phyloP scores from a whole-genome alignment of 2,329 filamentous ascomycete genomes.

The Epichloe brachyelytri region DNA sequence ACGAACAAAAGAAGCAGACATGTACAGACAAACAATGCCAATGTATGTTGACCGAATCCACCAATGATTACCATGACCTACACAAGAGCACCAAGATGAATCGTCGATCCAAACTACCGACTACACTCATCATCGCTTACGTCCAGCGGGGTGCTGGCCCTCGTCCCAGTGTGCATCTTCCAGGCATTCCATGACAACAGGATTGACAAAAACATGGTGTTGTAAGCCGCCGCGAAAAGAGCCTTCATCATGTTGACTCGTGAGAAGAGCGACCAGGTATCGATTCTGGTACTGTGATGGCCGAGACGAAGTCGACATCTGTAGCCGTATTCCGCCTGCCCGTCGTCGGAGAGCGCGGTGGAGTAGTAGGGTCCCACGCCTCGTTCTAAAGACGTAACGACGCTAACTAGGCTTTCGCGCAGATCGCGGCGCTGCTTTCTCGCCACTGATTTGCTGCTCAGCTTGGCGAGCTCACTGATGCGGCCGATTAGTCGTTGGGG shows the following conservation, averaged over 20 bases:
- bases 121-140: background rate
- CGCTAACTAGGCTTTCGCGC: conserved; percentile 35
- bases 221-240: conserved; percentile 33
- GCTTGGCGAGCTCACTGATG: conserved; percentile 33
- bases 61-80: too few species aligned
- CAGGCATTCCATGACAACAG: conserved; percentile 24
- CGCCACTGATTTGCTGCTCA: conserved; percentile 36
- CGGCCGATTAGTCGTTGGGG: conserved; percentile 32
- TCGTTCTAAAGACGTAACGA: conserved; percentile 40
- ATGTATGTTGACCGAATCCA: too few species aligned
- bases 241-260: conserved; percentile 35
- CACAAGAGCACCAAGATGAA: too few species aligned
- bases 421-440: conserved; percentile 35
- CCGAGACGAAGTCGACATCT: conserved; percentile 37
- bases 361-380: conserved; percentile 43
- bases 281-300: conserved; percentile 30
- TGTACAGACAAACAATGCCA: too few species aligned
- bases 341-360: conserved; percentile 30
- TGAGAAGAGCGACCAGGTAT: conserved; percentile 38
- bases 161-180: conserved; percentile 24
- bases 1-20: too few species aligned
- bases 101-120: too few species aligned
- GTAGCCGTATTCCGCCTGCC: conserved; percentile 38
- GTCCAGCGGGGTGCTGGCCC: conserved; percentile 3
- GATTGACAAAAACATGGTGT: conserved; percentile 25